These are phyloP conservation scores for Beauveria bassiana DNA, from an alignment of 2,329 filamentous ascomycete species.

Conservation along the genomic window DNA sequence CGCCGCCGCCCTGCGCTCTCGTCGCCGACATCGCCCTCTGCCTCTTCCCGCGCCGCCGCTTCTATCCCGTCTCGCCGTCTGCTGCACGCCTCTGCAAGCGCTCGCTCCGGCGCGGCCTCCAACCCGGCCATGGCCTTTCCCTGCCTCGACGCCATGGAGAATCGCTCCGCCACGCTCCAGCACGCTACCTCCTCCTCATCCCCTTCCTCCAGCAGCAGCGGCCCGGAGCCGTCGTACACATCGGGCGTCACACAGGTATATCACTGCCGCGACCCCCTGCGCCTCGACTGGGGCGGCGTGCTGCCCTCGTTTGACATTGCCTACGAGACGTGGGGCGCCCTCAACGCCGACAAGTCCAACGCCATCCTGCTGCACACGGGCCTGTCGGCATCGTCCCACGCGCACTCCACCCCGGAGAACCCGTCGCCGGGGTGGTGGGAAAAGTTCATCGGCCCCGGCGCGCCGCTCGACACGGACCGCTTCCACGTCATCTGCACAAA, in stretches of 20 bases:
- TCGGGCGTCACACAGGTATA: constrained; percentile 76
- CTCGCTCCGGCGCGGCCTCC: constrained; percentile 40
- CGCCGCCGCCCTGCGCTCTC: constrained; percentile 5
- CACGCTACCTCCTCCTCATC: constrained; percentile 7
- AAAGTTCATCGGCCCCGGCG: constrained; percentile 87
- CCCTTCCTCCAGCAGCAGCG: constrained; percentile 46
- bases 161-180: constrained; percentile 62
- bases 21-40: neutral
- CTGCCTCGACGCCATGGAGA: constrained; percentile 78
- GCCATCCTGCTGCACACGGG: constrained; percentile 90
- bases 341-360: constrained; percentile 77
- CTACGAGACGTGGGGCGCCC: constrained; percentile 83
- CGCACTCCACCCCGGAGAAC: constrained; percentile 82
- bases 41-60: neutral
- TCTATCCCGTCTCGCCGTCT: neutral
- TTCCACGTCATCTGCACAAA: constrained; percentile 96
- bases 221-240: constrained; percentile 91
- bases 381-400: constrained; percentile 93
- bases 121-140: constrained; percentile 87
- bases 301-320: constrained; percentile 82
- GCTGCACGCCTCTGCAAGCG: neutral
- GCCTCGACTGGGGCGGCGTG: constrained; percentile 93
- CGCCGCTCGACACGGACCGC: constrained; percentile 79
- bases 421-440: constrained; percentile 97
- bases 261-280: constrained; percentile 63